phyloP scores from a whole-genome alignment of 2,329 filamentous ascomycete species.

The Apiospora rasikravindrae region DNA sequence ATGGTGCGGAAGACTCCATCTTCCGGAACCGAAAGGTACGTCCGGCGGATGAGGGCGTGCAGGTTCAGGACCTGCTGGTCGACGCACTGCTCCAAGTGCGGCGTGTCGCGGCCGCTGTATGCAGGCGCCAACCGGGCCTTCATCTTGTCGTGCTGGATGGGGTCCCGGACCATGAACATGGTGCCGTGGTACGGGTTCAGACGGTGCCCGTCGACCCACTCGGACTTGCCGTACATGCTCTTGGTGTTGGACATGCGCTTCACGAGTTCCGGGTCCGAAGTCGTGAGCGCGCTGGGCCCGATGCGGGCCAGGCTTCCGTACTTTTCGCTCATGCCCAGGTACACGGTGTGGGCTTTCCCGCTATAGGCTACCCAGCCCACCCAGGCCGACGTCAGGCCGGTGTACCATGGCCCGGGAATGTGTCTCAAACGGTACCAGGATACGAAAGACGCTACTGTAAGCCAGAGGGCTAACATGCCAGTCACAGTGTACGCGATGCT shows the following conservation, averaged over 20 bases:
- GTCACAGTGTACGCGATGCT: background rate
- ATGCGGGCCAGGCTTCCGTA: constrained; percentile 30
- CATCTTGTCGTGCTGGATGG: constrained; percentile 28
- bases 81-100: constrained; percentile 27
- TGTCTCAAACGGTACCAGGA: constrained; percentile 30
- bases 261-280: constrained; percentile 30
- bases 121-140: constrained; percentile 30
- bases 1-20: constrained; percentile 20
- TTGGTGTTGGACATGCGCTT: constrained; percentile 27
- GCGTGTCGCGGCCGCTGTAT: constrained; percentile 31
- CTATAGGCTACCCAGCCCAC: constrained; percentile 22
- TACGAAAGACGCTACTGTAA: constrained; percentile 21
- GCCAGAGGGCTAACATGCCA: constrained; percentile 13
- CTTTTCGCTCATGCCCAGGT: constrained; percentile 20
- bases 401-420: constrained; percentile 28
- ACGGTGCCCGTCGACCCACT: constrained; percentile 27
- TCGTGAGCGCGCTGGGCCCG: constrained; percentile 32
- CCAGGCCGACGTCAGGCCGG: constrained; percentile 29
- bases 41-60: constrained; percentile 26
- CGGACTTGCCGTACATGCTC: constrained; percentile 27
- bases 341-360: constrained; percentile 20
- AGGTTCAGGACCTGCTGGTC: constrained; percentile 26
- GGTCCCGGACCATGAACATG: constrained; percentile 27
- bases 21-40: constrained; percentile 25
- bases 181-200: constrained; percentile 27